Evolutionary conservation across 164 flowering plant genomes (phyloP), one percentile per base, ranked within the genome.

Genomic region (Tinospora cordifolia): DNA sequence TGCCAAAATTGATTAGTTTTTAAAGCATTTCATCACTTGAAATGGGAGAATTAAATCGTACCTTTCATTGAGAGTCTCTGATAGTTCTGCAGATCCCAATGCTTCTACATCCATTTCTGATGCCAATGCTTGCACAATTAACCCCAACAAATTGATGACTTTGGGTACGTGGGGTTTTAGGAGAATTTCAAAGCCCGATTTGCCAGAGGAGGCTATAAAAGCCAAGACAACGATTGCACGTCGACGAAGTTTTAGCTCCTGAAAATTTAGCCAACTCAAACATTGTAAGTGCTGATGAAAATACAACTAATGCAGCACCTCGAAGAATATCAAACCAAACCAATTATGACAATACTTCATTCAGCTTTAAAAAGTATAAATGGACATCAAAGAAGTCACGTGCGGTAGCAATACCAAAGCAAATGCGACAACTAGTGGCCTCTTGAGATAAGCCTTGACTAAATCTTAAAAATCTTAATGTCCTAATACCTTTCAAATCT

Each of bases 161-260:
- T 80, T 76, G n/a, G 81, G 67, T 30, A 78, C 75, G 68, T 76
- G 77, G 40, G 79, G 77, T 66, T 68, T 70, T 65, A 83, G 74
- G 57, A 94, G 68, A 66, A 88, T 79, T 60, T 89, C 91, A 76
- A 84, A 82, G 59, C 95, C 92, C 62, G 83, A 67, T 71, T 78
- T 86, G 44, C 98, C 98, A 30, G 91, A 89, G 3, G 97, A 89
- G 49, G 87, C 87, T 67, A 92, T 62, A 75, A 88, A 92, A 49
- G 99, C 96, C 72, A 94, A 73, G 71, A 88, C 71, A 68, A 72
- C 59, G 38, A 89, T 79, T n/a, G 86, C 86, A 73, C 76, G 85
- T 68, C 85, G 83, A 8, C 89, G 83, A 62, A 94, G 91, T 79
- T 82, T 80, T 77, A 86, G 72, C 36, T 84, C 97, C 99, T 92